Evolutionary conservation across 1,284 basidiomycete genomes (phyloP).

Genomic region (Afroboletus lepidellus): DNA sequence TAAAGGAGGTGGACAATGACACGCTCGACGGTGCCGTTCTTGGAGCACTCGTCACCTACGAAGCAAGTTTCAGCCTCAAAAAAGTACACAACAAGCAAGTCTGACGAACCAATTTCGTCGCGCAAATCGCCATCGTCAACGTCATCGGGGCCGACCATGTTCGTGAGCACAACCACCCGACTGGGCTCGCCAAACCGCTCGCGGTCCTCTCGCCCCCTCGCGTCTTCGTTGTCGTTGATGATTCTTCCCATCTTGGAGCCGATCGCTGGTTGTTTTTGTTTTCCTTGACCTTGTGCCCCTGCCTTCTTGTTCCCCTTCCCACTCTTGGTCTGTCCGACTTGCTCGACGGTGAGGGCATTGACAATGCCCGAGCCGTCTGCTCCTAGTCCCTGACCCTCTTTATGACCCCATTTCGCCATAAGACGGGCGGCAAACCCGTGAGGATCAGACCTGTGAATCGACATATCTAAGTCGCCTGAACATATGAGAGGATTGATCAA

Average conservation of each 20-base stretch:
- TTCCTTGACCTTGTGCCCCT: slow-evolving; percentile 31
- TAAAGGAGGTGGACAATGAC: slow-evolving; percentile 80
- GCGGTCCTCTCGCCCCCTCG: slow-evolving; percentile 67
- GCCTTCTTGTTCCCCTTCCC: slow-evolving; percentile 34
- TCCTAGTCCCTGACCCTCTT: slow-evolving; percentile 88
- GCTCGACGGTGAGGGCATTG: slow-evolving; percentile 82
- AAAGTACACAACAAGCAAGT: slow-evolving; percentile 2
- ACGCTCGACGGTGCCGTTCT: slow-evolving; percentile 87
- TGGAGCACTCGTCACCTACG: slow-evolving; percentile 82
- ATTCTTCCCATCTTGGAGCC: slow-evolving; percentile 78
- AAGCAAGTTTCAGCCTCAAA: slow-evolving; percentile 5
- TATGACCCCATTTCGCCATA: slow-evolving; percentile 95
- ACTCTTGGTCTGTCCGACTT: slow-evolving; percentile 38
- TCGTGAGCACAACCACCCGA: slow-evolving; percentile 83
- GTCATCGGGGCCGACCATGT: slow-evolving; percentile 82
- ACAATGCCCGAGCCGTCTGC: slow-evolving; percentile 82
- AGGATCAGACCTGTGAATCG: slow-evolving; percentile 52
- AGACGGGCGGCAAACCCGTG: slow-evolving; percentile 74
- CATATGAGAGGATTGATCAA: neutral
- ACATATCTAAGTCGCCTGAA: neutral
- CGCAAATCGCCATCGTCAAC: slow-evolving; percentile 82
- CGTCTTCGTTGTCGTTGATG: slow-evolving; percentile 83
- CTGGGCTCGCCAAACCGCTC: slow-evolving; percentile 85
- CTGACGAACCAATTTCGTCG: slow-evolving; percentile 77
- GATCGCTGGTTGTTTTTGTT: slow-evolving; percentile 37